phyloP scores from a whole-genome alignment of 768 basidiomycete species.

The Coprinopsis strossmayeri region DNA sequence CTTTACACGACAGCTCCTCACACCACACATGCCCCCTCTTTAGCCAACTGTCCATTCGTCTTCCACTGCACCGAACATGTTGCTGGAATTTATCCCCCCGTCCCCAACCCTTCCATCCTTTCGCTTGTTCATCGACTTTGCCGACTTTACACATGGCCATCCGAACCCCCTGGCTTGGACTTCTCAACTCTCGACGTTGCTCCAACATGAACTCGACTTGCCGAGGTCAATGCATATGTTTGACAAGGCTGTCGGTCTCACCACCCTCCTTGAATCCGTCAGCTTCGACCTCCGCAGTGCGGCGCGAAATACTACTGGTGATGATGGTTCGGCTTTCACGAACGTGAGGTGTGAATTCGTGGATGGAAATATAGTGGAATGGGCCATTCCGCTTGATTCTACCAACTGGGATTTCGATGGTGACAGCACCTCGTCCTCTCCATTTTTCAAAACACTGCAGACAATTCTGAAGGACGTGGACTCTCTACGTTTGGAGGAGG shows the following conservation, averaged over 20 bases:
- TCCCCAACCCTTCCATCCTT: constrained; percentile 4
- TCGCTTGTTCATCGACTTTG: constrained; percentile 6
- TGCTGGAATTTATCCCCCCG: constrained; percentile 8
- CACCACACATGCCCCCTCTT: not conserved
- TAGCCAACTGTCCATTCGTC: not conserved
- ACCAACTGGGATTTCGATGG: not conserved
- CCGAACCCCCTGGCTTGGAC: constrained; percentile 4
- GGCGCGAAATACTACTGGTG: not conserved
- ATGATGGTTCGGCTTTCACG: not conserved
- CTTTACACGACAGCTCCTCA: not conserved
- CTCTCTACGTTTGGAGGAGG: constrained; percentile 4
- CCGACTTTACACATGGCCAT: constrained; percentile 6
- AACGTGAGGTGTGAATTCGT: constrained; percentile 3
- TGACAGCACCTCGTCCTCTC: not conserved
- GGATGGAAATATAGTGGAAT: constrained; percentile 4
- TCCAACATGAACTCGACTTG: constrained; percentile 7
- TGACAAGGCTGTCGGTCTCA: constrained; percentile 9
- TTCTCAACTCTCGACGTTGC: not conserved
- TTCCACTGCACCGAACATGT: not conserved
- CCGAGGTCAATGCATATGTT: constrained; percentile 7
- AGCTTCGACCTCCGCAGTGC: constrained; percentile 3
- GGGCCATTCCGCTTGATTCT: constrained; percentile 1
- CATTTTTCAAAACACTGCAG: not conserved
- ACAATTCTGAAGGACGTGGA: constrained; percentile 6
- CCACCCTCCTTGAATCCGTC: constrained; percentile 5